A percentile compares a stretch with the other conserved stretches of the same genome.
phyloP scores from a whole-genome alignment of 1,284 basidiomycete genomes.

The Ganoderma boninense region DNA sequence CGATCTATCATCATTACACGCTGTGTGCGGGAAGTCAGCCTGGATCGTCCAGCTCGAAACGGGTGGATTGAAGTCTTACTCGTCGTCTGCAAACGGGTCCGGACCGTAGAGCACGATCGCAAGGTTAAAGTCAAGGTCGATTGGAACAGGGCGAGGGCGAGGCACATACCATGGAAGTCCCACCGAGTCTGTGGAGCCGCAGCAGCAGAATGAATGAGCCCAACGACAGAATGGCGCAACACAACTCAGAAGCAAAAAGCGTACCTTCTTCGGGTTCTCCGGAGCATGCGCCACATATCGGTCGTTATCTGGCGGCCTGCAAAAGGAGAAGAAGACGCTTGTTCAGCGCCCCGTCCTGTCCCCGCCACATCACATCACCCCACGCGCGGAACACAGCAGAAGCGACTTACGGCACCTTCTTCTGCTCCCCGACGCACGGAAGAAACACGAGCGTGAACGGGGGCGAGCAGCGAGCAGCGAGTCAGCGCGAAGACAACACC shows the following conservation, averaged over 20 bases:
- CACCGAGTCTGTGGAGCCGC: conserved; percentile 64
- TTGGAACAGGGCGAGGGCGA: conserved; percentile 2
- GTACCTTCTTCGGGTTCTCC: conserved; percentile 87
- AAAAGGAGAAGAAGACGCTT: background rate
- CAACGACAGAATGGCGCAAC: conserved; percentile 2
- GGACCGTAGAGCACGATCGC: background rate
- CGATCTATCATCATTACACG: background rate
- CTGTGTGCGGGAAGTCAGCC: background rate
- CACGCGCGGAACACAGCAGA: background rate
- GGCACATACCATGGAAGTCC: conserved; percentile 74
- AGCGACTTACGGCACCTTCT: conserved; percentile 70
- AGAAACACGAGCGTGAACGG: conserved; percentile 14
- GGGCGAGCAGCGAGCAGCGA: background rate
- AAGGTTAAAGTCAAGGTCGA: background rate
- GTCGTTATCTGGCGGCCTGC: conserved; percentile 81
- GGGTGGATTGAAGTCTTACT: conserved; percentile 42
- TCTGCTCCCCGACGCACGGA: conserved; percentile 49
- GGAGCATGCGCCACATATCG: conserved; percentile 82
- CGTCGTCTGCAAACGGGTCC: conserved; percentile 45
- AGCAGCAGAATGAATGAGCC: conserved; percentile 25
- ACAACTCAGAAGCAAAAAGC: conserved; percentile 23
- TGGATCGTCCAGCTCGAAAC: background rate
- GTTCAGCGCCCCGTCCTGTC: background rate
- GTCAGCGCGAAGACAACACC: background rate
- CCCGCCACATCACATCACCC: too few species aligned